Base-by-base conservation (phyloP, 1,284 basidiomycete genomes). In the Ceratobasidium sp. region DNA sequence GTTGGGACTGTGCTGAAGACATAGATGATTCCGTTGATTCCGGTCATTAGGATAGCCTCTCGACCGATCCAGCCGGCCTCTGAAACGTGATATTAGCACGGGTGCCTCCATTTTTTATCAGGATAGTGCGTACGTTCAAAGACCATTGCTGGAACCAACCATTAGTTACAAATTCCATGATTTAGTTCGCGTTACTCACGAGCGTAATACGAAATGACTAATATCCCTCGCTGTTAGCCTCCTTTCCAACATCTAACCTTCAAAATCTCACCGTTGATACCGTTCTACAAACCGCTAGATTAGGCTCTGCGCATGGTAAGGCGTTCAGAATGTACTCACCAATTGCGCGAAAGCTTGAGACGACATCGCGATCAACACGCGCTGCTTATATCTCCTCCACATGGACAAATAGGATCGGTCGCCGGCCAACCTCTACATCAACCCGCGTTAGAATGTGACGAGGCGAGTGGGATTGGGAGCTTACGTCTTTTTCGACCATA, bases 11-110 rank as follows among this genome's bases (percentile, higher is more conserved):
- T 95, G 79, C 91, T 93, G 27, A 93, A 84, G 22, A 96, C 83
- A 82, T 98, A 98, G 78, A 96, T 94, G 75, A 96, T 84, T 8
- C 92, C 90, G 80, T 98, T 98, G 81, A 98, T 95, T 7, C 97
- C 97, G 1, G 97, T 96, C 97, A 99, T 99, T 24, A 99, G 87
- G 77, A 99, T 91, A 3, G 97, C 97, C 80, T 98, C 91, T 65
- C 97, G 89, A n/a, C 97, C 97, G 75, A 98, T 89, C 97, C 97
- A 99, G 54, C 97, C 97, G 56, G 97, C 97, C 86, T 93, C 93
- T 95, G 84, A 59, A 29, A n/a, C n/a, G 1, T 1, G 3, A 24
- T n/a, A 8, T 71, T 60, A 80, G 72, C n/a, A 22, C 64, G 50
- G 77, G 60, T 59, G n/a, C n/a, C n/a, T n/a, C n/a, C 17, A 48